A percentile compares a stretch with the other conserved stretches of the same genome.
Evolutionary conservation across 2,329 filamentous ascomycete species (phyloP).

Genomic region (Plectosphaerella cucumerina): DNA sequence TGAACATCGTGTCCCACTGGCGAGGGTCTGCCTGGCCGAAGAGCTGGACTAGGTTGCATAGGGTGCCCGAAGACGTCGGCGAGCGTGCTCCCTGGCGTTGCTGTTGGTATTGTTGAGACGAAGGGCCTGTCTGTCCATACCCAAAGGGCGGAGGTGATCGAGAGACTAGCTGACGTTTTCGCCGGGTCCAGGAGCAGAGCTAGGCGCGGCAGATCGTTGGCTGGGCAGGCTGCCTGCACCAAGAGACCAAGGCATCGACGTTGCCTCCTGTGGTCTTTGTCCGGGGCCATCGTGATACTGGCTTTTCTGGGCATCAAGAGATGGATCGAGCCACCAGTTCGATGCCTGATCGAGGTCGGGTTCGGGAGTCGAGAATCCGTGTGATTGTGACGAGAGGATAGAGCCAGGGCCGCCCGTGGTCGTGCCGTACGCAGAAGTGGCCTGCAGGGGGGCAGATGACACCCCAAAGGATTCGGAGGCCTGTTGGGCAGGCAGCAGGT

Average conservation of each 20-base stretch:
- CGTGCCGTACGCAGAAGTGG: too few relatives aligned
- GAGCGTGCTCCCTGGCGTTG: not conserved
- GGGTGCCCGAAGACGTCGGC: not conserved
- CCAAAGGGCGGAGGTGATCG: not conserved
- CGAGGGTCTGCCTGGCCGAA: not conserved
- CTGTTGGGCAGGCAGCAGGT: too few relatives aligned
- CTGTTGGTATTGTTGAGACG: too few relatives aligned
- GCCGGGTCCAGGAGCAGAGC: not conserved
- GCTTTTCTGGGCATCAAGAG: not conserved
- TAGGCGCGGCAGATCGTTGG: too few relatives aligned
- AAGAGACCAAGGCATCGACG: not conserved
- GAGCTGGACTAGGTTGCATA: not conserved
- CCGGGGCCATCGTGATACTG: not conserved
- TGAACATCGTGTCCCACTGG: not conserved
- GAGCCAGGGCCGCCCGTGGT: not conserved
- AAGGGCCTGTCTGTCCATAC: too few relatives aligned
- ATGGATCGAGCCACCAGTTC: conserved; percentile 1
- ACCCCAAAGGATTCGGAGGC: too few relatives aligned
- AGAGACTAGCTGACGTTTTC: not conserved
- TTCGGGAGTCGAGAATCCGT: not conserved
- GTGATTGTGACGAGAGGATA: not conserved
- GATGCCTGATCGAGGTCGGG: not conserved
- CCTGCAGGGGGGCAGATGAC: too few relatives aligned
- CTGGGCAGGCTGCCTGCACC: too few relatives aligned
- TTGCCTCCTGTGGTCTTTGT: not conserved